phyloP scores from a whole-genome alignment of 2,329 filamentous ascomycete genomes.

The Diaporthe caulivora region DNA sequence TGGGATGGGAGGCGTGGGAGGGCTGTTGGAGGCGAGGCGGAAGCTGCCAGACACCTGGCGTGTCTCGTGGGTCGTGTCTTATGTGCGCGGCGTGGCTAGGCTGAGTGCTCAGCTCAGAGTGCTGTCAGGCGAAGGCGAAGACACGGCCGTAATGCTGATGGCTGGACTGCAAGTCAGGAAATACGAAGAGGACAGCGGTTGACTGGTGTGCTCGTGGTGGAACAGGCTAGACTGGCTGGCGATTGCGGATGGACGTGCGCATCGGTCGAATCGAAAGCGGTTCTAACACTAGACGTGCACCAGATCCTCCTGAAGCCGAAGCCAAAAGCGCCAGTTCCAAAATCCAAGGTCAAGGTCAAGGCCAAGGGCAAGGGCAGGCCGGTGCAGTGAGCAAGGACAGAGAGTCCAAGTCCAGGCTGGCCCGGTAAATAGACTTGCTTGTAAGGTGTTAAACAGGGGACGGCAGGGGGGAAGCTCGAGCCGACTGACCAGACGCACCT shows the following conservation, averaged over 20 bases:
- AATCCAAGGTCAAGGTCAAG: neutral
- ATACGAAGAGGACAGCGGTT: conserved; percentile 34
- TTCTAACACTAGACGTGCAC: conserved; percentile 33
- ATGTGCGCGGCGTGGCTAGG: conserved; percentile 4
- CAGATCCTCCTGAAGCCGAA: conserved; percentile 7
- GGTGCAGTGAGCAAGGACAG: neutral
- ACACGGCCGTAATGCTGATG: conserved; percentile 21
- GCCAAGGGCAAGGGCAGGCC: neutral
- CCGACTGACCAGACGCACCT: neutral
- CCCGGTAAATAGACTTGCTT: conserved; percentile 6
- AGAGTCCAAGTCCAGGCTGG: neutral
- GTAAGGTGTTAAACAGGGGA: conserved; percentile 29
- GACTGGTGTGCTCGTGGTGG: conserved; percentile 2
- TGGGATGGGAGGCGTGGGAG: neutral
- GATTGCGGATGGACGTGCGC: conserved; percentile 31
- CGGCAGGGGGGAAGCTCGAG: conserved; percentile 17
- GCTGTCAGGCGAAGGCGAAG: neutral
- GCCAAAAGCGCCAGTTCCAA: conserved; percentile 17
- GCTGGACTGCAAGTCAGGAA: conserved; percentile 6
- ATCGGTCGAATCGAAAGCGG: conserved; percentile 2
- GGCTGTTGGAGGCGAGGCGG: neutral
- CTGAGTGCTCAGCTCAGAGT: conserved; percentile 14
- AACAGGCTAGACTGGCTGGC: conserved; percentile 22
- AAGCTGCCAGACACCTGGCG: conserved; percentile 17
- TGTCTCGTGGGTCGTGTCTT: conserved; percentile 1